Evolutionary conservation across 768 basidiomycete genomes (phyloP).

Genomic region (Agrocybe praecox): DNA sequence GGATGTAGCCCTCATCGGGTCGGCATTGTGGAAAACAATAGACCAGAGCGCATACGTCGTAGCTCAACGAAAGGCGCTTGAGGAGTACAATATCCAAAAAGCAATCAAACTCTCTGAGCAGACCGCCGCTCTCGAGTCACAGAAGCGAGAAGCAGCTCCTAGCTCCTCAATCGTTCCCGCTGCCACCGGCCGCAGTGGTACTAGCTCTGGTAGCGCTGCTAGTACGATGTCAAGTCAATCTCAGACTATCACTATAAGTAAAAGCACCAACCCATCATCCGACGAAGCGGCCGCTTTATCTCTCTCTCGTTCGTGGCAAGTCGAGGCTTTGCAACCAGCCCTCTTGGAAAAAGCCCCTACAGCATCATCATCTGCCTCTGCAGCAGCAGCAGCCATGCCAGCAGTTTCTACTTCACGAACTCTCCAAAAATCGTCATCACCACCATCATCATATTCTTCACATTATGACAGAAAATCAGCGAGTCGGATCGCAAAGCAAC

Average conservation of each 20-base stretch:
- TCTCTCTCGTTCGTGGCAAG: constrained; percentile 19
- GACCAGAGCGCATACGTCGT: constrained; percentile 30
- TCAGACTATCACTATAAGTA: constrained; percentile 13
- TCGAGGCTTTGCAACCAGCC: constrained; percentile 19
- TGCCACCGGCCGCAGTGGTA: constrained; percentile 3
- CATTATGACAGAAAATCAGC: constrained; percentile 14
- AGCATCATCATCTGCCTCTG: constrained; percentile 6
- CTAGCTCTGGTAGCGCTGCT: neutral
- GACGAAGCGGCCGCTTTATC: constrained; percentile 17
- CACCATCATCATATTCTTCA: constrained; percentile 5
- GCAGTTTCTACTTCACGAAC: no score
- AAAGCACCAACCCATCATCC: constrained; percentile 2
- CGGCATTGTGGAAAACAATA: constrained; percentile 14
- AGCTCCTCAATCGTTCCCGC: constrained; percentile 1
- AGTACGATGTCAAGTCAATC: neutral
- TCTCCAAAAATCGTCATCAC: neutral
- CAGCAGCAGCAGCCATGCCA: neutral
- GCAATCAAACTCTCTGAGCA: constrained; percentile 28
- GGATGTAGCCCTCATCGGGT: constrained; percentile 16
- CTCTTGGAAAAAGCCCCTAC: constrained; percentile 16
- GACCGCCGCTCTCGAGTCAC: constrained; percentile 24
- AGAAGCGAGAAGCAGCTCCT: constrained; percentile 5
- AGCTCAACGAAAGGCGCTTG: constrained; percentile 30
- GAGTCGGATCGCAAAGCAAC: constrained; percentile 11
- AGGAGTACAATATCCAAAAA: constrained; percentile 29